Evolutionary conservation across 1,139 yeast genomes (phyloP).

Genomic region (Kazachstania sp.): DNA sequence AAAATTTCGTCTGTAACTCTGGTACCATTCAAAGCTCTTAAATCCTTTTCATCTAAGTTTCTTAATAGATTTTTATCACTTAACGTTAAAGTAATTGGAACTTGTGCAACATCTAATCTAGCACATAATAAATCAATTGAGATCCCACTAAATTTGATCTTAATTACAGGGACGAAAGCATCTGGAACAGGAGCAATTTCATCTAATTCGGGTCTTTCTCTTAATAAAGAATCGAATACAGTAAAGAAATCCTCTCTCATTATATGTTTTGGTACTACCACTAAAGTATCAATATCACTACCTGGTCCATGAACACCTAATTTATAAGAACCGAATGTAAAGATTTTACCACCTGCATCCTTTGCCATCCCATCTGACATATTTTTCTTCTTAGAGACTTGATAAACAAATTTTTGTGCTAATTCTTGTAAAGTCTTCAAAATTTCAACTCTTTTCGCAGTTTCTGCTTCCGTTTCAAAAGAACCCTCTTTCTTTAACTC

Average conservation of each 20-base stretch:
- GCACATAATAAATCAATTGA: constrained; percentile 88
- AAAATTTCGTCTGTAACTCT: constrained; percentile 94
- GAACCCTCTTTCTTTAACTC: constrained; percentile 82
- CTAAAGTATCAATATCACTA: constrained; percentile 90
- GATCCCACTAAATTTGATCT: constrained; percentile 77
- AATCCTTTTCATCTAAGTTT: constrained; percentile 83
- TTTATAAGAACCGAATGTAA: constrained; percentile 89
- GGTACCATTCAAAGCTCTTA: constrained; percentile 87
- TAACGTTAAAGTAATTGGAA: constrained; percentile 64
- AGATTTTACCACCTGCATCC: constrained; percentile 95
- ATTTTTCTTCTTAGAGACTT: constrained; percentile 68
- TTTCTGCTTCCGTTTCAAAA: constrained; percentile 77
- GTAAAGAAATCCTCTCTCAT: constrained; percentile 79
- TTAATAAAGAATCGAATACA: constrained; percentile 60
- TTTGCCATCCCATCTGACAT: constrained; percentile 97
- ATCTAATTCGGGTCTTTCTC: constrained; percentile 68
- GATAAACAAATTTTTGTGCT: constrained; percentile 72
- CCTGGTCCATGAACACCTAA: constrained; percentile 98
- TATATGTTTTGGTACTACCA: constrained; percentile 96
- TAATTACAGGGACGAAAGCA: constrained; percentile 93
- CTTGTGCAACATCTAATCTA: constrained; percentile 67
- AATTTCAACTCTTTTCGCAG: constrained; percentile 70
- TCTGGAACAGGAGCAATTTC: constrained; percentile 92
- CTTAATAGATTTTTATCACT: constrained; percentile 77
- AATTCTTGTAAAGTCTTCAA: constrained; percentile 60